Conservation (phyloP, 2,329 filamentous ascomycete genomes). For the Colletotrichum sojae region DNA sequence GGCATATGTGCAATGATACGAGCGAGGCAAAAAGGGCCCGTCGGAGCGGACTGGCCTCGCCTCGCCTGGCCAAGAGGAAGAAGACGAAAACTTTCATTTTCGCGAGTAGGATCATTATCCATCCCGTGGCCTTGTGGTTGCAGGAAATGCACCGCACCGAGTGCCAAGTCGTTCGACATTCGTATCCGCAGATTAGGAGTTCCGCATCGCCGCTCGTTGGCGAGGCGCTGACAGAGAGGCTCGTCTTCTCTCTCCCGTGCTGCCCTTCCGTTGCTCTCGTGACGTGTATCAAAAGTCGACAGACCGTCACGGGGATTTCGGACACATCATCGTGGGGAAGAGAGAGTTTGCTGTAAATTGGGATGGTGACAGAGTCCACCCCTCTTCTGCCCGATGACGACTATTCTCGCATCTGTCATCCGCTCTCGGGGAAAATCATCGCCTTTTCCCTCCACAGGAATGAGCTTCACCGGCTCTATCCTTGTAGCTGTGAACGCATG, state of each 20-base stretch:
- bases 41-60: constrained; percentile 1
- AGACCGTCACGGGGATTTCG: background rate
- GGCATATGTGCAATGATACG: constrained; percentile 7
- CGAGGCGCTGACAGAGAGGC: background rate
- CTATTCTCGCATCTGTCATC: constrained; percentile 11
- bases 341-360: constrained; percentile 2
- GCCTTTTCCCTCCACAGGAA: constrained; percentile 1
- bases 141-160: background rate
- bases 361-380: constrained; percentile 5
- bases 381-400: constrained; percentile 1
- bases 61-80: background rate
- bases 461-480: constrained; percentile 17
- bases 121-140: background rate
- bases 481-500: constrained; percentile 15
- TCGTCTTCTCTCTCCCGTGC: too few species aligned
- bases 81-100: background rate
- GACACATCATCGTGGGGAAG: background rate
- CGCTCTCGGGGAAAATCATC: constrained; percentile 1
- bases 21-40: constrained; percentile 21
- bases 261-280: too few species aligned
- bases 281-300: too few species aligned
- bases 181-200: background rate
- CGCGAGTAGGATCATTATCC: background rate
- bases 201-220: constrained; percentile 3
- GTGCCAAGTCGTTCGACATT: constrained; percentile 1